Percentiles rank a stretch among this genome's conserved stretches.
phyloP scores from a whole-genome alignment of 2,329 filamentous ascomycete species.

The Talaromyces sp. region DNA sequence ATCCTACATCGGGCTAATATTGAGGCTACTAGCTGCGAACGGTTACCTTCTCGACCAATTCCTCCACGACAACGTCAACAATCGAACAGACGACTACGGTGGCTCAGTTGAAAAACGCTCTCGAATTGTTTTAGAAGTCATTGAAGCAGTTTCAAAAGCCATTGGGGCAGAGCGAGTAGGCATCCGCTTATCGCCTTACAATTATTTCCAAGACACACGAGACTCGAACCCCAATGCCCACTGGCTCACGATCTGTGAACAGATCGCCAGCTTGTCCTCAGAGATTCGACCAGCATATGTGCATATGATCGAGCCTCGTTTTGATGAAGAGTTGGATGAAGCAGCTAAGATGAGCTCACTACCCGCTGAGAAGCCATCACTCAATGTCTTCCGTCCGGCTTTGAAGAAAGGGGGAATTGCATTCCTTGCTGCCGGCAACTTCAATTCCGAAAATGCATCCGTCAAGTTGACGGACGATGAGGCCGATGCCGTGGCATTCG shows the following conservation, averaged over 20 bases:
- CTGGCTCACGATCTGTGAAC: conserved; percentile 46
- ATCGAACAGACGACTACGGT: conserved; percentile 49
- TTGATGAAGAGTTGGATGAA: conserved; percentile 48
- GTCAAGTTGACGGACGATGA: conserved; percentile 26
- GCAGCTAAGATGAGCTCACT: conserved; percentile 44
- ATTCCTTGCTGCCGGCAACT: conserved; percentile 34
- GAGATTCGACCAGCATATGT: conserved; percentile 43
- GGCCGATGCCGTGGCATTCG: conserved; percentile 27
- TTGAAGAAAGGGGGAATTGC: conserved; percentile 40
- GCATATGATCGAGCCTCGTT: conserved; percentile 50
- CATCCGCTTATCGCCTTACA: conserved; percentile 40
- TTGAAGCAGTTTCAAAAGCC: conserved; percentile 36
- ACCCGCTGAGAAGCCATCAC: background rate
- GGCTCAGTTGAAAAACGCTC: conserved; percentile 49
- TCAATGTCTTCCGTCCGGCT: conserved; percentile 43
- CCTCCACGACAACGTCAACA: conserved; percentile 46
- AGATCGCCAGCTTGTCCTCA: conserved; percentile 37
- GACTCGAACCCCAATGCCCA: conserved; percentile 46
- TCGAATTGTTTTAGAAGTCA: conserved; percentile 53
- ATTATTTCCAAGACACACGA: conserved; percentile 30
- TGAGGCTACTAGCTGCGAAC: conserved; percentile 29
- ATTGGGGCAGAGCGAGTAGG: conserved; percentile 43
- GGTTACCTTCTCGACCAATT: conserved; percentile 53
- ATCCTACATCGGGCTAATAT: background rate
- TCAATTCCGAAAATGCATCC: conserved; percentile 24